phyloP scores from a whole-genome alignment of 371 early-diverging fungal genomes.

The Mortierella sp. region DNA sequence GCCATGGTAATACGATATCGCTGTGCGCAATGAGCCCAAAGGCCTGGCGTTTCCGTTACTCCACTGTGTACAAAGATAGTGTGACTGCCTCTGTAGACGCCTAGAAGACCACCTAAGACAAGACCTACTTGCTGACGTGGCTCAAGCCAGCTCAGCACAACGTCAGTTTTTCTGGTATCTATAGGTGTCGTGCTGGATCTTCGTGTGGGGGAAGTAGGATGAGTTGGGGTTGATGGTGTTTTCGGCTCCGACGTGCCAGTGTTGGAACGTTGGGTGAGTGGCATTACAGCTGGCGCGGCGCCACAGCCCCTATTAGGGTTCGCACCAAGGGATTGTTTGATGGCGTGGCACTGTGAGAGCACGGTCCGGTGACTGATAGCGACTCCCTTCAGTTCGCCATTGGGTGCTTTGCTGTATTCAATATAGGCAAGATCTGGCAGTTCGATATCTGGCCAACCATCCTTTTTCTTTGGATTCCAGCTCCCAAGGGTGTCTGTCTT shows the following conservation, averaged over 20 bases:
- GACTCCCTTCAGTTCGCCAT: conserved; percentile 89
- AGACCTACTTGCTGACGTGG: conserved; percentile 89
- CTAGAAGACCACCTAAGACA: conserved; percentile 73
- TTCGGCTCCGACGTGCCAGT: conserved; percentile 21
- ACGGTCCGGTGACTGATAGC: conserved; percentile 83
- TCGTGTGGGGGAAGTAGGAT: conserved; percentile 35
- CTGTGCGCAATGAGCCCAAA: conserved; percentile 78
- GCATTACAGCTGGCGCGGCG: not conserved
- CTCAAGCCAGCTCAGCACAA: conserved; percentile 78
- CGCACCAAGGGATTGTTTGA: conserved; percentile 56
- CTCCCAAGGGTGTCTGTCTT: conserved; percentile 80
- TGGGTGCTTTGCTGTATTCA: conserved; percentile 85
- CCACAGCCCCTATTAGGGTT: conserved; percentile 29
- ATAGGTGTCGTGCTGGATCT: conserved; percentile 24
- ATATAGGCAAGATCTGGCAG: conserved; percentile 85
- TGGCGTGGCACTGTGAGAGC: conserved; percentile 74
- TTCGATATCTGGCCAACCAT: conserved; percentile 59
- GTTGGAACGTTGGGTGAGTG: conserved; percentile 16
- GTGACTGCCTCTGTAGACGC: conserved; percentile 79
- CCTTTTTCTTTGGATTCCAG: conserved; percentile 69
- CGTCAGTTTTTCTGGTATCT: conserved; percentile 56
- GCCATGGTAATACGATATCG: conserved; percentile 75
- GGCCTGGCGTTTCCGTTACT: conserved; percentile 73
- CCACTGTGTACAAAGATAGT: conserved; percentile 75
- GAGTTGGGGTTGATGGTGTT: conserved; percentile 40